These are phyloP conservation scores for Sphaerostilbella broomeana DNA, from an alignment of 2,329 filamentous ascomycete species.

Conservation along the genomic window DNA sequence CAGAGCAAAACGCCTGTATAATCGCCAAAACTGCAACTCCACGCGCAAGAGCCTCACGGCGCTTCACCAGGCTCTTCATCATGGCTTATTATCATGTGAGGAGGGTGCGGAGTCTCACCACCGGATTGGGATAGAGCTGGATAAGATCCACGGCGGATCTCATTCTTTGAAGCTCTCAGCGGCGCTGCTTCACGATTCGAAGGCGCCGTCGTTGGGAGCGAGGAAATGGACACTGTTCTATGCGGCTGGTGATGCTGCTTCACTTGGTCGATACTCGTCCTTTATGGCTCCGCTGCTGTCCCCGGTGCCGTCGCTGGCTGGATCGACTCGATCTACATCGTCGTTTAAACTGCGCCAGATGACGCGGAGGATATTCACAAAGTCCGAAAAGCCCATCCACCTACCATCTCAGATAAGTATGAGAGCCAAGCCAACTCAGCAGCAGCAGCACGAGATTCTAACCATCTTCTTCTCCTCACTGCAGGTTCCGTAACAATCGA, in stretches of 20 bases:
- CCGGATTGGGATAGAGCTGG: constrained; percentile 2
- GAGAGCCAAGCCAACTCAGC: too few species aligned
- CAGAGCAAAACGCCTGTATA: constrained; percentile 1
- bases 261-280: too few species aligned
- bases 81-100: neutral
- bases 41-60: constrained; percentile 1
- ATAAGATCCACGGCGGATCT: constrained; percentile 3
- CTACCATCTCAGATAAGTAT: too few species aligned
- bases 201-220: neutral
- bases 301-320: too few species aligned
- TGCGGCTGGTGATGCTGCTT: constrained; percentile 1
- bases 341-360: too few species aligned
- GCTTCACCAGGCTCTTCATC: constrained; percentile 1
- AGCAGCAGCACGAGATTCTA: too few species aligned
- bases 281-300: too few species aligned
- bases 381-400: too few species aligned
- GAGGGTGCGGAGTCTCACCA: constrained; percentile 2
- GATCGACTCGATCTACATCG: too few species aligned
- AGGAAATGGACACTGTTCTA: constrained; percentile 5
- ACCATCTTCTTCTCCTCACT: too few species aligned
- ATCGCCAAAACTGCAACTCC: constrained; percentile 2
- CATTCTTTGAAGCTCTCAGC: neutral
- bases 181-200: neutral
- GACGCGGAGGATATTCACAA: too few species aligned
- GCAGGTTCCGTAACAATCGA: too few species aligned